Percentiles rank a stretch among this genome's conserved stretches.
Conservation (phyloP, 306 rosid species). For the Myrica gale region DNA sequence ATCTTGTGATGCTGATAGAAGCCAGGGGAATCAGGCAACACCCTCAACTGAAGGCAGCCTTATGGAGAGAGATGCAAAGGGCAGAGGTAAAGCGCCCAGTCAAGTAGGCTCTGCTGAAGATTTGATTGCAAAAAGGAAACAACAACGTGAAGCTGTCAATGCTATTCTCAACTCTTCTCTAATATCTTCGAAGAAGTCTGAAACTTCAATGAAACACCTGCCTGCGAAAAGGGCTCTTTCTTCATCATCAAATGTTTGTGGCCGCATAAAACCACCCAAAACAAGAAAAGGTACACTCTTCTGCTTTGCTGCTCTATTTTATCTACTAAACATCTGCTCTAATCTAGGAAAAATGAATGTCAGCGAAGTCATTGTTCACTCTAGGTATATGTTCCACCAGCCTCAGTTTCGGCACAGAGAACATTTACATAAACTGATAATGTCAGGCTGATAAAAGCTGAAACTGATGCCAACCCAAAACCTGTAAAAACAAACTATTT, state of each 20-base stretch:
- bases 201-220: slow-evolving; percentile 35
- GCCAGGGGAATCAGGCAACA: slow-evolving; percentile 33
- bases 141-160: slow-evolving; percentile 88
- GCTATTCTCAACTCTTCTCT: slow-evolving; percentile 79
- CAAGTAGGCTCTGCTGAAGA: slow-evolving; percentile 43
- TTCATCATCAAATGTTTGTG: slow-evolving; percentile 41
- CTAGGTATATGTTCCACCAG: slow-evolving; percentile 1
- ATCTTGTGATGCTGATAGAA: slow-evolving; percentile 38
- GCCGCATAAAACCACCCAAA: slow-evolving; percentile 53
- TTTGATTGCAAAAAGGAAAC: slow-evolving; percentile 74
- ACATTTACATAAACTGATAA: too few species aligned
- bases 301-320: slow-evolving; percentile 19
- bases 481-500: too few species aligned
- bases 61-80: slow-evolving; percentile 40
- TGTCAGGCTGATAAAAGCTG: too few species aligned
- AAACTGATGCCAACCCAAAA: too few species aligned
- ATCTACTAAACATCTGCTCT: slow-evolving; percentile 19
- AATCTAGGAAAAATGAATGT: not conserved
- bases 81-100: slow-evolving; percentile 37
- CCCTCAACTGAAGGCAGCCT: slow-evolving; percentile 34
- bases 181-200: slow-evolving; percentile 72
- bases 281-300: slow-evolving; percentile 51
- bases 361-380: not conserved
- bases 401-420: not conserved
- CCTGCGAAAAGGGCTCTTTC: slow-evolving; percentile 50